A percentile compares a stretch with the other conserved stretches of the same genome.
These are phyloP conservation scores for Cytospora schulzeri DNA, from an alignment of 2,329 filamentous ascomycete genomes.

Conservation along the genomic window DNA sequence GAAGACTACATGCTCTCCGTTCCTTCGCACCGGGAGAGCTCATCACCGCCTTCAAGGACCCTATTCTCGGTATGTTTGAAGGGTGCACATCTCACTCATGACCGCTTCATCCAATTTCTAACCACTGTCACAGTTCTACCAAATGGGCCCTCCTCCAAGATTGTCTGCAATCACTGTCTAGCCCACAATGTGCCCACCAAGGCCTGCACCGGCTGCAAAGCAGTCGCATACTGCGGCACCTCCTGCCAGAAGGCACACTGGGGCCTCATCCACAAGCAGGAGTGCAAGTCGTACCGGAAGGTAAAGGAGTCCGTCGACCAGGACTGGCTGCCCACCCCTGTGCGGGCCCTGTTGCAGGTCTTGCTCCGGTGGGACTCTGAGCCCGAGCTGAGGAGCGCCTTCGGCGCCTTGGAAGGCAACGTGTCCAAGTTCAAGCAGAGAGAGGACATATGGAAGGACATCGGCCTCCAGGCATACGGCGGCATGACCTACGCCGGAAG, in stretches of 20 bases:
- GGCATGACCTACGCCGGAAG: constrained; percentile 51
- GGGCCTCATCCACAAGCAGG: constrained; percentile 52
- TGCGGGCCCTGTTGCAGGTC: constrained; percentile 55
- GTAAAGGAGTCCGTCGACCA: constrained; percentile 37
- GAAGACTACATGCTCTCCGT: constrained; percentile 48
- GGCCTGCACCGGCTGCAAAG: constrained; percentile 56
- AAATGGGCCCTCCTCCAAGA: constrained; percentile 43
- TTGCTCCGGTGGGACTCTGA: constrained; percentile 43
- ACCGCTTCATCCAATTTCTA: background rate
- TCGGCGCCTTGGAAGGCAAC: constrained; percentile 51
- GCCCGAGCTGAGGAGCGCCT: constrained; percentile 36
- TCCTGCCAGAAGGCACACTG: constrained; percentile 59
- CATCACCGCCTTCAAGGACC: constrained; percentile 48
- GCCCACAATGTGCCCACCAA: constrained; percentile 29
- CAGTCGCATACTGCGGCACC: constrained; percentile 56
- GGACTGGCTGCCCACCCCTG: constrained; percentile 53
- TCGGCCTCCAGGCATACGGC: constrained; percentile 52
- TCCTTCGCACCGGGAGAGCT: constrained; percentile 47
- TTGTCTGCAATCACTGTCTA: constrained; percentile 55
- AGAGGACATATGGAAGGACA: constrained; percentile 47
- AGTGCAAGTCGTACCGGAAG: constrained; percentile 52
- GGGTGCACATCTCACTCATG: background rate
- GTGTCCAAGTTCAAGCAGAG: constrained; percentile 41
- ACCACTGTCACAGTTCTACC: constrained; percentile 43
- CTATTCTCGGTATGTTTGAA: constrained; percentile 39